Conservation (phyloP, 78 protist genomes). For the Speleostelium caveatum region DNA sequence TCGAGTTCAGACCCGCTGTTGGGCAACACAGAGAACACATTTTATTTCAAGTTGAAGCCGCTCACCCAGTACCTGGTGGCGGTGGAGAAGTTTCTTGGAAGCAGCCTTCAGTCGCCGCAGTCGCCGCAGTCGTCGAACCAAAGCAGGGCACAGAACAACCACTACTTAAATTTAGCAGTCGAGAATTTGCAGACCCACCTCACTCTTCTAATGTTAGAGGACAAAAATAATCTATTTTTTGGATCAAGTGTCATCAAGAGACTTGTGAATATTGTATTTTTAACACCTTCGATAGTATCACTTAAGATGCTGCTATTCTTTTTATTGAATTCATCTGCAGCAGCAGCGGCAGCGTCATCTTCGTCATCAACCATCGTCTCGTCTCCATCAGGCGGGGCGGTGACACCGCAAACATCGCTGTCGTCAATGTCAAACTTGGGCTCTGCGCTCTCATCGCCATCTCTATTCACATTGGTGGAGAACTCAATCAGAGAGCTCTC, state of each 20-base stretch:
- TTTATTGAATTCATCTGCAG: constrained; percentile 4
- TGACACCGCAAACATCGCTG: neutral
- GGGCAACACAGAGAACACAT: neutral
- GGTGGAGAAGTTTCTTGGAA: neutral
- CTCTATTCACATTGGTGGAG: constrained; percentile 64
- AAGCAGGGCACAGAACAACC: neutral
- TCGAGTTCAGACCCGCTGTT: constrained; percentile 3
- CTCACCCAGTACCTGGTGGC: constrained; percentile 2
- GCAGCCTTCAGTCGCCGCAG: neutral
- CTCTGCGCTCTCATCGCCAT: neutral
- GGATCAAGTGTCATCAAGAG: constrained; percentile 8
- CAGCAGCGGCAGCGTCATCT: neutral
- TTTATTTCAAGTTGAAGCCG: constrained; percentile 47
- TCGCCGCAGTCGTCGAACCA: neutral
- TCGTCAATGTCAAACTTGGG: neutral
- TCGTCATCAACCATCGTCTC: neutral
- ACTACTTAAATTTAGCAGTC: neutral
- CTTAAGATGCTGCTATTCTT: constrained; percentile 19
- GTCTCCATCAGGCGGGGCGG: neutral
- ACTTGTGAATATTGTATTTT: constrained; percentile 37
- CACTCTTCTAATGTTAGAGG: neutral
- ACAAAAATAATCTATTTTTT: constrained; percentile 2
- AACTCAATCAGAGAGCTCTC: constrained; percentile 22
- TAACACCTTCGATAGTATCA: constrained; percentile 19
- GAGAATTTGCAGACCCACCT: neutral